Evolutionary conservation across 1,284 basidiomycete species (phyloP).

Genomic region (Mycosarcoma maydis): DNA sequence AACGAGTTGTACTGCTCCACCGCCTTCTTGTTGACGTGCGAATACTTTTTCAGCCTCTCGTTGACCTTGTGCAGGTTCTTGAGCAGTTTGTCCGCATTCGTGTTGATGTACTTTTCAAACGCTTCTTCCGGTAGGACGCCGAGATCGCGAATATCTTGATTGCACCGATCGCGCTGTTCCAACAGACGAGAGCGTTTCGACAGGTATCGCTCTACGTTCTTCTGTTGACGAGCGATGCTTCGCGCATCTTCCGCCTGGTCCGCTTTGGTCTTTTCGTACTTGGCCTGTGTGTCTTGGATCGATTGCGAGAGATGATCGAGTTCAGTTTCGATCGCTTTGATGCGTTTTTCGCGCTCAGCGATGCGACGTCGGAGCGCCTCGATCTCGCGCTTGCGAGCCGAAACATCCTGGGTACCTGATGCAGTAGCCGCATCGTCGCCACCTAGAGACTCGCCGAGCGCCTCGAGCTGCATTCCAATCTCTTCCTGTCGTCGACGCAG

Average conservation of each 20-base stretch:
- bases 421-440: slow-evolving; percentile 76
- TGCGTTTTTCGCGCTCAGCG: slow-evolving; percentile 25
- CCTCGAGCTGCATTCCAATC: slow-evolving; percentile 79
- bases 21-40: slow-evolving; percentile 99
- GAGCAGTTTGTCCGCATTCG: slow-evolving; percentile 83
- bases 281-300: slow-evolving; percentile 74
- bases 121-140: slow-evolving; percentile 97
- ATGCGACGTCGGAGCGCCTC: slow-evolving; percentile 71
- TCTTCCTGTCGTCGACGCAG: slow-evolving; percentile 82
- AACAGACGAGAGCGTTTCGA: slow-evolving; percentile 86
- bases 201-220: slow-evolving; percentile 91
- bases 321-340: slow-evolving; percentile 68
- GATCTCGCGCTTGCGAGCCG: slow-evolving; percentile 70
- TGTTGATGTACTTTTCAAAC: slow-evolving; percentile 89
- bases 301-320: slow-evolving; percentile 74
- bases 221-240: slow-evolving; percentile 86
- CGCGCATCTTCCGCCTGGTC: slow-evolving; percentile 86
- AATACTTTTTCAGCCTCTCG: slow-evolving; percentile 91
- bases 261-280: slow-evolving; percentile 80
- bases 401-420: slow-evolving; percentile 77
- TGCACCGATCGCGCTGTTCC: slow-evolving; percentile 88
- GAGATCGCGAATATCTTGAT: slow-evolving; percentile 91
- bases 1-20: slow-evolving; percentile 98
- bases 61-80: slow-evolving; percentile 90
- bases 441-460: slow-evolving; percentile 72